Base-by-base conservation (phyloP, 2,329 filamentous ascomycete species). In the Verticillium nonalfalfae region DNA sequence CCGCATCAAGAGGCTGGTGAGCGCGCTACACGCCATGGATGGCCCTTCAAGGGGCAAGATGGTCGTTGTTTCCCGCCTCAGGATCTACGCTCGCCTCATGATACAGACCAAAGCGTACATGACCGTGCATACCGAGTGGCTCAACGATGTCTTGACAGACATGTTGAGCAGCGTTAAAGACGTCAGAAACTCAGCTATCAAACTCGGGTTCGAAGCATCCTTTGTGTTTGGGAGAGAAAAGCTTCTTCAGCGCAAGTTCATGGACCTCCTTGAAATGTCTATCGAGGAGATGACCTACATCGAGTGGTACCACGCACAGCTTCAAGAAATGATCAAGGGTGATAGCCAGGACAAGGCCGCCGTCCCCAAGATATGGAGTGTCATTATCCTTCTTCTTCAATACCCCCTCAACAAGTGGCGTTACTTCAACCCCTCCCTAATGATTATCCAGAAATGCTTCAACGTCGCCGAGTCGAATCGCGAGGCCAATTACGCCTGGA, bases 281-380 rank as follows among this genome's bases (percentile, higher is more conserved):
- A 79, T 87, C 31, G 85, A 86, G 21, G 83, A 84, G 57, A 80
- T 81, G 60, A 87, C 79, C 18, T 91, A 93, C 68, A 86, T 88
- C 40, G 84, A 89, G 10, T 88, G 87, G 68, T 87, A 94, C 66
- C 84, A 85, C 50, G 79, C 84, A 21, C 84, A 85, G 36, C 79
- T 98, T 59, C 83, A 83, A 61, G 78, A 81, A 11, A 91, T 95
- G 87, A 80, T 89, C 33, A 83, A 86, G 65, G 45, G 45, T 11
- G 45, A 50, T 9, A n/a, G 39, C 33, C 26, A 45, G 33, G 80
- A 83, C 57, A 86, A 81, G 65, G 73, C 81, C 0, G 80, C 85
- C 45, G 93, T 96, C 0, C 93, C 95, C 6, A 90, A 93, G 66
- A 91, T 98, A 26, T 98, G 94, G 94, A 90, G 90, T 62, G 85